These are phyloP conservation scores for Fusarium fujikuroi DNA, from an alignment of 2,329 filamentous ascomycete genomes.

Conservation along the genomic window DNA sequence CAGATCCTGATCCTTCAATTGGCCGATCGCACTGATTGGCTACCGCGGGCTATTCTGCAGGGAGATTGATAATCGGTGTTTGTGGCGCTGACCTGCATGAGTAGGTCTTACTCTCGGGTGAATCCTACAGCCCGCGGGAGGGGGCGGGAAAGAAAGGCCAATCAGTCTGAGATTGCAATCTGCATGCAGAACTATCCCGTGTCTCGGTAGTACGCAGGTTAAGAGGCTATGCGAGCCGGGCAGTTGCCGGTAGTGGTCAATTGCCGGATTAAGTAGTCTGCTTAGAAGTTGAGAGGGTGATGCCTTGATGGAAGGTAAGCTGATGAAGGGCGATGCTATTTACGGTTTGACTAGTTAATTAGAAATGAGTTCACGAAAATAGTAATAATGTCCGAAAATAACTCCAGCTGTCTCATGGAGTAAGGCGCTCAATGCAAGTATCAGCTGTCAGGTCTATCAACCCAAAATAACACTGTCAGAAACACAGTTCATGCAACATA, in stretches of 20 bases:
- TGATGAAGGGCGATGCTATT: fast-evolving
- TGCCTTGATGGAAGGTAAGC: fast-evolving
- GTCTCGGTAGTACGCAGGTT: background rate
- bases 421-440: background rate
- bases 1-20: background rate
- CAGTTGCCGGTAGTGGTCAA: background rate
- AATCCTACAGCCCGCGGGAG: background rate
- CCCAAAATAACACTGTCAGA: background rate
- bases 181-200: background rate
- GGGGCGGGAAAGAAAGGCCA: background rate
- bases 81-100: background rate
- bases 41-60: background rate
- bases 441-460: background rate
- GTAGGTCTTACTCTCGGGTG: background rate
- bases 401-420: fast-evolving
- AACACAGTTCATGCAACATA: background rate
- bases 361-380: too few relatives aligned
- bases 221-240: background rate
- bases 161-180: background rate
- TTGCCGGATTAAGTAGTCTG: background rate
- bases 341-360: background rate
- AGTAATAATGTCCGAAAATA: background rate
- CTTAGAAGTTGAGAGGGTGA: fast-evolving
- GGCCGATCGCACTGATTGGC: background rate
- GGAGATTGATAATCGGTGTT: background rate